Conservation (phyloP, 805 yeast species). For the Teunomyces barrocoloradensis region DNA sequence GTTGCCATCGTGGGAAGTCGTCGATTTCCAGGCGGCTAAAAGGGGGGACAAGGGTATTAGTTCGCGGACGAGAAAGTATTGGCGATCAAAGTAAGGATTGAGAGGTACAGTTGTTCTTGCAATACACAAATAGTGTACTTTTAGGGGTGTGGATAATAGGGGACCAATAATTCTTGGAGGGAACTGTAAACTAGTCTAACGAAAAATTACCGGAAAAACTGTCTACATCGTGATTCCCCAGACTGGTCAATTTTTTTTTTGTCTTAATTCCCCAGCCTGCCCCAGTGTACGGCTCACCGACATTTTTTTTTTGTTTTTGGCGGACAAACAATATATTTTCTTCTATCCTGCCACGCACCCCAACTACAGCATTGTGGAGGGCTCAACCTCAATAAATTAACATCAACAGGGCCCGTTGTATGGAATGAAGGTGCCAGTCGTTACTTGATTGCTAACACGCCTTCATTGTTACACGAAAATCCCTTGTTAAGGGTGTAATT, state of each 20-base stretch:
- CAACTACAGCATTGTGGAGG: neutral
- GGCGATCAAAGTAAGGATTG: neutral
- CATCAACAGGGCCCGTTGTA: no score
- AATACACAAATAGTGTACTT: neutral
- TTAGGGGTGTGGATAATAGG: neutral
- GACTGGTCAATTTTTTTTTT: neutral
- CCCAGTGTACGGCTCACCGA: neutral
- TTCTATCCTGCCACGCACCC: neutral
- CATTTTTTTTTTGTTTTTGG: neutral
- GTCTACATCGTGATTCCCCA: neutral
- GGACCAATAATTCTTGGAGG: neutral
- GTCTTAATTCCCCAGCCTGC: conserved; percentile 1
- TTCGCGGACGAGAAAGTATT: neutral
- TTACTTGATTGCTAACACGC: neutral
- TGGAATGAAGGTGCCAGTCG: no score
- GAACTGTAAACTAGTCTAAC: neutral
- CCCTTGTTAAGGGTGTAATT: neutral
- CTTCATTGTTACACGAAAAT: neutral
- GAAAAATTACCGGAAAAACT: conserved; percentile 3
- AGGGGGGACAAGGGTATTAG: neutral
- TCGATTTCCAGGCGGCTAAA: neutral
- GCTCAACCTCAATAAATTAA: neutral
- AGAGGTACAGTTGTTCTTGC: neutral
- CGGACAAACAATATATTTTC: neutral
- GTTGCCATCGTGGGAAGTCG: neutral